These are phyloP conservation scores for Exutisphaerella laricina DNA, from an alignment of 2,329 filamentous ascomycete species.

Conservation along the genomic window DNA sequence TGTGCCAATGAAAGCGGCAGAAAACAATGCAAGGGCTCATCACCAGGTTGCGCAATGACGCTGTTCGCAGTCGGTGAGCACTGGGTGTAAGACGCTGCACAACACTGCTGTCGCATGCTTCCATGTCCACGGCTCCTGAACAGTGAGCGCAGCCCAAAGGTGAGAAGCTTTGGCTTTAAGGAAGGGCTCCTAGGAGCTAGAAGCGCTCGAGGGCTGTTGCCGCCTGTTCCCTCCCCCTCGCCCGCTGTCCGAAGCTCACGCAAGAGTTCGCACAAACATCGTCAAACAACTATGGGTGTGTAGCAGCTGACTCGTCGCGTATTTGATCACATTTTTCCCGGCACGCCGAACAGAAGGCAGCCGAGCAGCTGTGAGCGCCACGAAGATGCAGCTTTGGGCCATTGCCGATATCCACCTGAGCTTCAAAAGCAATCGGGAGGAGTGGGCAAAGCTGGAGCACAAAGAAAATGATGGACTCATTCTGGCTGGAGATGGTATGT, in stretches of 20 bases:
- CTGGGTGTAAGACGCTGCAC: neutral
- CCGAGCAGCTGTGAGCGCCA: neutral
- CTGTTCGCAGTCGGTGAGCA: neutral
- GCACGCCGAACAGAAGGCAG: neutral
- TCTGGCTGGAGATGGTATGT: constrained; percentile 39
- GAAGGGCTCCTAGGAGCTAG: too few relatives aligned
- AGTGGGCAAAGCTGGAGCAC: constrained; percentile 38
- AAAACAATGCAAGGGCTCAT: too few relatives aligned
- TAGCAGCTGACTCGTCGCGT: neutral
- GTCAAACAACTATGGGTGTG: constrained; percentile 1
- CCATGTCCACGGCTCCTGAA: too few relatives aligned
- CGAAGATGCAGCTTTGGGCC: constrained; percentile 36
- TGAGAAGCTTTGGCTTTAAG: too few relatives aligned
- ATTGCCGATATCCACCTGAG: constrained; percentile 45
- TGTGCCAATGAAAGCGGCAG: too few relatives aligned
- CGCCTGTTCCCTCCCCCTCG: too few relatives aligned
- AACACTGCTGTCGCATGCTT: too few relatives aligned
- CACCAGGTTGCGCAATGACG: too few relatives aligned
- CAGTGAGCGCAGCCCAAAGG: too few relatives aligned
- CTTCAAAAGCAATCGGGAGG: constrained; percentile 43
- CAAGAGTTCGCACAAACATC: neutral
- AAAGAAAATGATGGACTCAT: constrained; percentile 42
- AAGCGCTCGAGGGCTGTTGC: too few relatives aligned
- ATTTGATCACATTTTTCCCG: neutral
- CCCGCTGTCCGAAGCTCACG: constrained; percentile 3